Evolutionary conservation across 768 basidiomycete species (phyloP), one percentile per base, ranked within the genome.

Genomic region (Phylloporus scabripes): DNA sequence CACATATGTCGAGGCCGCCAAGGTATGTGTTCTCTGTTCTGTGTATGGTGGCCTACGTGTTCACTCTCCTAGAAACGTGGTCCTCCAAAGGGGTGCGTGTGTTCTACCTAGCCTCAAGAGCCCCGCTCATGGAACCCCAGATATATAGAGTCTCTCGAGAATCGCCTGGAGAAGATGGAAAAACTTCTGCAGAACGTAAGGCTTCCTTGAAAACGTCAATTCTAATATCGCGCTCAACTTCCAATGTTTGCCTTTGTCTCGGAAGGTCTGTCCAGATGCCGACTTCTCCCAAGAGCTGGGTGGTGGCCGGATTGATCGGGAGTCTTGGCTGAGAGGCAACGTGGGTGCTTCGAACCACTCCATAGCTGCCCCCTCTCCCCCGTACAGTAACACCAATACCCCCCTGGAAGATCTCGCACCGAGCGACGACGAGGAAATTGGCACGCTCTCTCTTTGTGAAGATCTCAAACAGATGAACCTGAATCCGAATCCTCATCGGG

Each of bases 161-260:
- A 63, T 49, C 74, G 83, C 10, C 61, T 85, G 2, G 77, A 80
- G 49, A 83, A 82, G 59, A 79, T 86, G 73, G 81, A 86, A 61
- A 74, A 70, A 51, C 70, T 85, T 4, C 63, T 86, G 18, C 71
- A 68, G 46, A 77, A 74, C 65, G 83, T 80, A 24, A 23, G 24
- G n/a, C 4, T 42, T 42, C 15, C 24, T n/a, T n/a, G n/a, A n/a
- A n/a, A n/a, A 26, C 24, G 24, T 26, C 6, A 9, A 6, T 7
- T 28, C 26, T 9, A 28, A 7, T 9, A 28, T 4, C 26, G 6
- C 26, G 40, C 5, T 17, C 24, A 17, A n/a, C 24, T 26, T 20
- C 7, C 39, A 14, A 10, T 24, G 7, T 39, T 10, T 40, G 39
- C 23, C 5, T 11, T 23, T 18, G 10, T 15, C 1, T 10, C 21